A percentile compares a stretch with the other conserved stretches of the same genome.
These are phyloP conservation scores for Parsonsia alboflavescens DNA, from an alignment of 257 asterid genomes.

Conservation along the genomic window DNA sequence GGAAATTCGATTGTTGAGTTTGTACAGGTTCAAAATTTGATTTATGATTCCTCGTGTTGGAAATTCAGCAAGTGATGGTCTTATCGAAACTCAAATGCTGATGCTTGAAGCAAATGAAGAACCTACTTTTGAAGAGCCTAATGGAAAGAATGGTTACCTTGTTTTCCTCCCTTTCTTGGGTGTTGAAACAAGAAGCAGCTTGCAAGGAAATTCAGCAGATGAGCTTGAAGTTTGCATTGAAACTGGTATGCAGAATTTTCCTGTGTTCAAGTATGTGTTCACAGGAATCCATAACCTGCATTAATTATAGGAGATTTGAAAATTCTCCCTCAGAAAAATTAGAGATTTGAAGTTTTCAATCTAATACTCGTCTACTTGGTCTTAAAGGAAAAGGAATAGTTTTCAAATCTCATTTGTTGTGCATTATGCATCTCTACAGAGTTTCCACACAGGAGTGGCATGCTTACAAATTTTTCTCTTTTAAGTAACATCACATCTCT, in stretches of 20 bases:
- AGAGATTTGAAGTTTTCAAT: neutral
- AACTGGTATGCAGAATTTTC: constrained; percentile 28
- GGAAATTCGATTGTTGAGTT: constrained; percentile 47
- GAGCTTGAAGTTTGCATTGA: constrained; percentile 58
- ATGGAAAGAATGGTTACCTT: constrained; percentile 34
- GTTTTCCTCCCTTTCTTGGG: constrained; percentile 59
- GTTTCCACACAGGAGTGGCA: neutral
- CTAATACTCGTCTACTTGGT: neutral
- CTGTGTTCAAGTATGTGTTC: neutral
- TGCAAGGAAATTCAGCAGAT: constrained; percentile 52
- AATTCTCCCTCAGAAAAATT: neutral
- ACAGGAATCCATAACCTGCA: neutral
- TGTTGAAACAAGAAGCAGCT: constrained; percentile 49
- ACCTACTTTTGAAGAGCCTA: constrained; percentile 18
- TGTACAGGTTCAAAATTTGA: constrained; percentile 59
- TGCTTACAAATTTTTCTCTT: neutral
- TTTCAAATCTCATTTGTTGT: neutral
- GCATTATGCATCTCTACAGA: neutral
- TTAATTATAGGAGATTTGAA: neutral
- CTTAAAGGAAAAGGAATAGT: neutral
- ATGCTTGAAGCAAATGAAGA: constrained; percentile 46
- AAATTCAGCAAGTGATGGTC: constrained; percentile 48
- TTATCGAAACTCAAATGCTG: constrained; percentile 69
- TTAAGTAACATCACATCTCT: neutral
- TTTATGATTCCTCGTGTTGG: constrained; percentile 76